phyloP scores from a whole-genome alignment of 495 filamentous ascomycete genomes.

The Neurospora sp. region DNA sequence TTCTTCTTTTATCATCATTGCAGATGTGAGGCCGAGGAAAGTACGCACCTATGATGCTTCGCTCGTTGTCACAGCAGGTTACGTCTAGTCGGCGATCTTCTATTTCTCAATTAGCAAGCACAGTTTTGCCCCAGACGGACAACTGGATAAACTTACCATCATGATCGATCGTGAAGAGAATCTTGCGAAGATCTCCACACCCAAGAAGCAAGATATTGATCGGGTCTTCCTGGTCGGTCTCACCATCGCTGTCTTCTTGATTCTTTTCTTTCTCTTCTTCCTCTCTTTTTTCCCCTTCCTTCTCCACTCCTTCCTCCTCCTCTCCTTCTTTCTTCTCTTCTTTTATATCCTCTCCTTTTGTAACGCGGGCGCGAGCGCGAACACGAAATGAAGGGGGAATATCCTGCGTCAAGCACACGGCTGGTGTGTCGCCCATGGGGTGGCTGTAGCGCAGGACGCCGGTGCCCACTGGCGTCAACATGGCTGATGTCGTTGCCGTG shows the following conservation, averaged over 20 bases:
- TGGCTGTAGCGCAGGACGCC: conserved; percentile 1
- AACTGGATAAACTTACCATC: conserved; percentile 2
- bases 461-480: background rate
- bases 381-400: conserved; percentile 11
- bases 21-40: background rate
- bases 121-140: background rate
- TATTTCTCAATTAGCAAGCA: background rate
- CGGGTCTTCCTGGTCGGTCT: background rate
- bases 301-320: background rate
- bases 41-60: conserved; percentile 16
- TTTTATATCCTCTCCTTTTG: background rate
- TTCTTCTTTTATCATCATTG: background rate
- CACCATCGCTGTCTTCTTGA: background rate
- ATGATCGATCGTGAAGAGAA: conserved; percentile 20
- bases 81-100: conserved; percentile 18
- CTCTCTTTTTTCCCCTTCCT: background rate
- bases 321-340: background rate
- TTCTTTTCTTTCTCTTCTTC: background rate
- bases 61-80: conserved; percentile 21
- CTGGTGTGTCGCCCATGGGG: conserved; percentile 21
- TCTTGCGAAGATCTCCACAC: conserved; percentile 23
- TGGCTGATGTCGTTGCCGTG: background rate
- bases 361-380: background rate
- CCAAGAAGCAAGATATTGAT: conserved; percentile 25
- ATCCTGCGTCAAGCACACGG: conserved; percentile 17